A percentile compares a stretch with the other conserved stretches of the same genome.
These are phyloP conservation scores for Naganishia liquefaciens DNA, from an alignment of 1,284 basidiomycete genomes.

Conservation along the genomic window DNA sequence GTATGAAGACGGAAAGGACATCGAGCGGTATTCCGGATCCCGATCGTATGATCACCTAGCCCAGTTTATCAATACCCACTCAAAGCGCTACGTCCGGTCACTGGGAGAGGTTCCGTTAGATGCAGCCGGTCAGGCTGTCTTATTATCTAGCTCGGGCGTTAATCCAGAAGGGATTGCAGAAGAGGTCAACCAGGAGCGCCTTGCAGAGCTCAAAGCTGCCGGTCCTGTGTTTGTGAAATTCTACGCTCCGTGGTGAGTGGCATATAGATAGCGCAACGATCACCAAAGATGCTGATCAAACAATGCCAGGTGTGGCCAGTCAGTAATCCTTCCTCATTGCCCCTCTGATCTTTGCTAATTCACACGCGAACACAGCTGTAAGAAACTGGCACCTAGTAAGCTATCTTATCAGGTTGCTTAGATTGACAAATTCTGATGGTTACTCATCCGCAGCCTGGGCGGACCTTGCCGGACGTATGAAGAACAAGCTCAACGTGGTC, in stretches of 20 bases:
- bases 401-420: slow-evolving; percentile 19
- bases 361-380: slow-evolving; percentile 59
- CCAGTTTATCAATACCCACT: slow-evolving; percentile 59
- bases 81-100: slow-evolving; percentile 45
- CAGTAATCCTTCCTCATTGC: slow-evolving; percentile 35
- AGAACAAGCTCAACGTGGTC: slow-evolving; percentile 60
- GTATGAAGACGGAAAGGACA: slow-evolving; percentile 63
- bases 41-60: slow-evolving; percentile 60
- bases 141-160: slow-evolving; percentile 40
- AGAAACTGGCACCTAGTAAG: slow-evolving; percentile 73
- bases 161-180: slow-evolving; percentile 69
- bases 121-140: neutral
- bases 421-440: neutral
- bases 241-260: slow-evolving; percentile 76
- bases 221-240: slow-evolving; percentile 83
- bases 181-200: slow-evolving; percentile 60
- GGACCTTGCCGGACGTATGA: slow-evolving; percentile 67
- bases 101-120: slow-evolving; percentile 36
- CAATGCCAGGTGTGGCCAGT: slow-evolving; percentile 70
- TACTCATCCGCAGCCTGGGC: slow-evolving; percentile 59
- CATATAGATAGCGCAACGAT: neutral
- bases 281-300: neutral
- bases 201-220: slow-evolving; percentile 59
- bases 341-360: slow-evolving; percentile 12
- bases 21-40: slow-evolving; percentile 63